Evolutionary conservation across 1,284 basidiomycete genomes (phyloP), one percentile per base, ranked within the genome.

Genomic region (Puccinia horiana): DNA sequence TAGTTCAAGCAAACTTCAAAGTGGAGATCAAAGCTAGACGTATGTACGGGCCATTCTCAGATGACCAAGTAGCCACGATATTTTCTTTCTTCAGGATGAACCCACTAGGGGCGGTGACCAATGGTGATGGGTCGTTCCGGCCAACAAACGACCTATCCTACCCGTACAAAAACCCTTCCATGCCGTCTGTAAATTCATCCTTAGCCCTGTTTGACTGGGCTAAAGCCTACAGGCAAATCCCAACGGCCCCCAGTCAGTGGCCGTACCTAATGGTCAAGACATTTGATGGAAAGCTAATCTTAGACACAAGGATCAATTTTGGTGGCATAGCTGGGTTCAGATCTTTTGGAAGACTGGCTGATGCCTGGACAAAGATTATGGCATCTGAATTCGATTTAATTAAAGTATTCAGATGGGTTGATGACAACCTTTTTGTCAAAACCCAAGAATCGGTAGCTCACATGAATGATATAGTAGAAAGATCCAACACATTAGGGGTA

Each of bases 61-160:
- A 20, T 20, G 61, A 63, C 6, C 23, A 63, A 63, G 61, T 63
- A n/a, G n/a, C n/a, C n/a, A n/a, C n/a, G n/a, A n/a, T n/a, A n/a
- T n/a, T n/a, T n/a, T n/a, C n/a, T n/a, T n/a, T n/a, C n/a, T n/a
- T n/a, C n/a, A n/a, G n/a, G n/a, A n/a, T n/a, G n/a, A n/a, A n/a
- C n/a, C n/a, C 69, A 11, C 40, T 72, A 44, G 69, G 69, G 29
- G 69, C 69, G n/a, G 69, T 72, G 3, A 37, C 44, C 8, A 72
- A 72, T n/a, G 69, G 69, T 44, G 69, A 72, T n/a, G 69, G 69
- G 18, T 72, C 69, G 42, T 23, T 44, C 16, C 26, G 69, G n/a
- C 40, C 69, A 29, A 72, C 44, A 72, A 37, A 72, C 69, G 23
- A 72, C 26, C 29, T 72, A 72, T 72, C 40, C 4, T 72, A 40